Evolutionary conservation across 192 early-diverging fungal genomes (phyloP).

Genomic region (Gaertneriomyces sp.): DNA sequence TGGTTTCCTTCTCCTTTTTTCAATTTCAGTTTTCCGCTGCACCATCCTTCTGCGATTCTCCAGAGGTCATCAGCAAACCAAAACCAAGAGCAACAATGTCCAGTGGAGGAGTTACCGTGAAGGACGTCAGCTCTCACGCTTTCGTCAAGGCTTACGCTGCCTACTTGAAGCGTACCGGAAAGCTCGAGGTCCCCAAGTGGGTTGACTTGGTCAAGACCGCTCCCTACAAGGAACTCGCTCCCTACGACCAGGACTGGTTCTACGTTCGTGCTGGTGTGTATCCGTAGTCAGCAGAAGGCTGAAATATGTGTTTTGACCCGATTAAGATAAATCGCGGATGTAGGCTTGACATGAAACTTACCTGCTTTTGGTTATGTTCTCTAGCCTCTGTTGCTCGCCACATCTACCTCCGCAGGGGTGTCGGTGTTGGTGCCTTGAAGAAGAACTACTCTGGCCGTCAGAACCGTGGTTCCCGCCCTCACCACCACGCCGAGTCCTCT

Average conservation of each 20-base stretch:
- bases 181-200: slow-evolving; percentile 99
- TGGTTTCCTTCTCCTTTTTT: no score
- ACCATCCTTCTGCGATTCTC: no score
- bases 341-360: no score
- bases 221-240: slow-evolving; percentile 93
- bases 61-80: no score
- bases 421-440: slow-evolving; percentile 91
- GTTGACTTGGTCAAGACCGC: slow-evolving; percentile 98
- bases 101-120: slow-evolving; percentile 76
- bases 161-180: slow-evolving; percentile 98
- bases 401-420: slow-evolving; percentile 92
- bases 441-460: slow-evolving; percentile 90
- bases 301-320: background rate
- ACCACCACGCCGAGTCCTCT: slow-evolving; percentile 81
- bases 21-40: no score
- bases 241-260: slow-evolving; percentile 99
- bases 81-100: background rate
- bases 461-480: slow-evolving; percentile 92
- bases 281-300: background rate
- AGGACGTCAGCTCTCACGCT: slow-evolving; percentile 93
- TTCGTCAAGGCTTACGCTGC: slow-evolving; percentile 98
- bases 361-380: background rate
- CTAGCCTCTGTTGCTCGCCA: slow-evolving; percentile 86
- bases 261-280: slow-evolving; percentile 88
- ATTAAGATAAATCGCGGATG: background rate